Evolutionary conservation across 495 filamentous ascomycete species (phyloP), one percentile per base, ranked within the genome.

Genomic region (Annulohypoxylon stygium): DNA sequence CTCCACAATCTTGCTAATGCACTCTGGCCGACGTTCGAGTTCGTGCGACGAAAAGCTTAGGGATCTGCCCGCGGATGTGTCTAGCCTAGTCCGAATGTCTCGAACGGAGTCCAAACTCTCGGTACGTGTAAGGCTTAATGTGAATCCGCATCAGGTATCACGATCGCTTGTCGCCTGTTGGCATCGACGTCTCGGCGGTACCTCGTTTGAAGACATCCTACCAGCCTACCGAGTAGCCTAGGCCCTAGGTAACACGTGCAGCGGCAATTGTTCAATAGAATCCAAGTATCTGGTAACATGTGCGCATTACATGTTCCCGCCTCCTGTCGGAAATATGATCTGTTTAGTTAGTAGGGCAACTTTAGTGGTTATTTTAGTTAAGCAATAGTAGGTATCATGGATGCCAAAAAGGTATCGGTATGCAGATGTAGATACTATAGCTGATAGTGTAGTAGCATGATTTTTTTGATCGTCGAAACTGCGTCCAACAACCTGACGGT

Each of bases 401-500:
- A 23, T 16, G 51, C 12, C 20, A 11, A 61, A n/a, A 34, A 12
- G 39, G 36, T 47, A 4, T 25, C 16, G 43, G 36, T 20, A 59
- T 45, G 14, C 14, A n/a, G 39, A 4, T 39, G 36, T 39, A 39
- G 9, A 43, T n/a, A 5, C 4, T 43, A 43, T 43, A n/a, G 12
- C 14, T 43, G 12, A 14, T 43, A 43, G 39, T 43, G 39, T n/a
- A n/a, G 10, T 43, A 14, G 71, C 66, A 66, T 74, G 66, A 60
- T 74, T 61, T 54, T 25, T 62, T 25, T 18, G 70, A 73, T 73
- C 65, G 59, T 60, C 64, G 70, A 73, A 68, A 68, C 70, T 34
- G 65, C 39, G 16, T 47, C 43, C 18, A 20, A 20, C 43, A 4
- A 66, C 61, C 51, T 61, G 60, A 41, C 26, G 39, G 30, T 30